Conservation (phyloP, 495 filamentous ascomycete species). For the Penicillium manginii region DNA sequence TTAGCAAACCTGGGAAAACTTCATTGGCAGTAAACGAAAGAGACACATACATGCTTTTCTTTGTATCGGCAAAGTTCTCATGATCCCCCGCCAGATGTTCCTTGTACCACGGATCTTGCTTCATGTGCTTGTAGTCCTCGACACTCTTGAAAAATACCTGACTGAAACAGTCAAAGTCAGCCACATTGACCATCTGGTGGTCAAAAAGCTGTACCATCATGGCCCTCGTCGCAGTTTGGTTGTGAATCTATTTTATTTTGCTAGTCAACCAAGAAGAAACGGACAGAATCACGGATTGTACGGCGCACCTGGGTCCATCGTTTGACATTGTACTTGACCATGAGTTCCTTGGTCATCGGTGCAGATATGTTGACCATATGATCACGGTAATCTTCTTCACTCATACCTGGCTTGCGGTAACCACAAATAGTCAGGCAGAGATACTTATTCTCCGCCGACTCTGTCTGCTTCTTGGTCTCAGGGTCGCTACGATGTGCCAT, state of each 20-base stretch:
- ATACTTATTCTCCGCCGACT: too few species aligned
- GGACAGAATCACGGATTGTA: neutral
- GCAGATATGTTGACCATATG: slow-evolving; percentile 52
- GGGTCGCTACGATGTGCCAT: too few species aligned
- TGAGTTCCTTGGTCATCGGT: slow-evolving; percentile 44
- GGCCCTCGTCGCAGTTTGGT: slow-evolving; percentile 31
- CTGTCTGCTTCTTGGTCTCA: too few species aligned
- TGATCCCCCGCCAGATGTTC: slow-evolving; percentile 45
- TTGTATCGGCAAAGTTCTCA: slow-evolving; percentile 53
- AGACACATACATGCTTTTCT: slow-evolving; percentile 39
- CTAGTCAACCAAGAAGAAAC: neutral
- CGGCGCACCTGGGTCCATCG: slow-evolving; percentile 32
- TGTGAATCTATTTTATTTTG: slow-evolving; percentile 38
- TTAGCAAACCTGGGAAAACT: too few species aligned
- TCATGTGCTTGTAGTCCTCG: slow-evolving; percentile 46
- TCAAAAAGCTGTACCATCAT: slow-evolving; percentile 47
- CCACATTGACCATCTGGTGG: slow-evolving; percentile 39
- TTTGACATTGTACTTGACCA: slow-evolving; percentile 50
- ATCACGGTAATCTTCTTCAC: slow-evolving; percentile 49
- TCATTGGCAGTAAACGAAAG: too few species aligned
- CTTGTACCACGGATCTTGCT: slow-evolving; percentile 41
- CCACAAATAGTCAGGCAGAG: slow-evolving; percentile 53
- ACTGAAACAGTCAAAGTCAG: slow-evolving; percentile 53
- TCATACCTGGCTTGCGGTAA: slow-evolving; percentile 53
- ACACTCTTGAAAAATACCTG: slow-evolving; percentile 49